Evolutionary conservation across 1,139 yeast species (phyloP).

Genomic region (Pichia sp.): DNA sequence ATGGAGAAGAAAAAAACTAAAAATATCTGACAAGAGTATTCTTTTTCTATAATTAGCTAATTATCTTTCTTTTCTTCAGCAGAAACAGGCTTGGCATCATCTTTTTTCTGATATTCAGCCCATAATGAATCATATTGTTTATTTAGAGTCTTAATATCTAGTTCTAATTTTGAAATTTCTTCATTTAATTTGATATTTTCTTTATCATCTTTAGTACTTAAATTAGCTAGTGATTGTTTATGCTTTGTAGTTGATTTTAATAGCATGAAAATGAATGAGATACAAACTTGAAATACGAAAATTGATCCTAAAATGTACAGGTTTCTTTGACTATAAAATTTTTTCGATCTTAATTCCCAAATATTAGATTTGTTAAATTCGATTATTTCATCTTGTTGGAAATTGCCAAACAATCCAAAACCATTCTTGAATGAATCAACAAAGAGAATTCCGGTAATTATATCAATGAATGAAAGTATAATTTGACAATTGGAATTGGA

Average conservation of each 20-base stretch:
- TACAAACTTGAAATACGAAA: constrained; percentile 52
- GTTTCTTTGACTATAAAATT: constrained; percentile 66
- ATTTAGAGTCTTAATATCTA: constrained; percentile 44
- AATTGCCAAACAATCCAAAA: constrained; percentile 9
- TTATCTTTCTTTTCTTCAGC: constrained; percentile 2
- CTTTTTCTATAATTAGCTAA: background rate
- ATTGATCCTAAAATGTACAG: constrained; percentile 68
- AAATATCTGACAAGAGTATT: constrained; percentile 3
- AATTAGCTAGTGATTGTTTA: constrained; percentile 36
- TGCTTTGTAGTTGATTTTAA: constrained; percentile 54
- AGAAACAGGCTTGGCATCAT: constrained; percentile 18
- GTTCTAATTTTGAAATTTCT: constrained; percentile 40
- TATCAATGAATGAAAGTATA: constrained; percentile 39
- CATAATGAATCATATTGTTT: constrained; percentile 51
- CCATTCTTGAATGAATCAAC: constrained; percentile 45
- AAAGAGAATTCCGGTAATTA: constrained; percentile 40
- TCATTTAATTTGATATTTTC: constrained; percentile 15
- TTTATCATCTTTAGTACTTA: constrained; percentile 6
- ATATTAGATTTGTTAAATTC: constrained; percentile 12
- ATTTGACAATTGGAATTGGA: constrained; percentile 42
- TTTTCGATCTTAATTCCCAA: constrained; percentile 29
- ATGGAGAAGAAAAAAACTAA: constrained; percentile 13
- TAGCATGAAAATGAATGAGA: constrained; percentile 50
- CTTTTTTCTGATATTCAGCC: constrained; percentile 43
- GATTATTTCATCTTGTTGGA: constrained; percentile 8